These are phyloP conservation scores for Alternaria metachromatica DNA, from an alignment of 2,329 filamentous ascomycete species.

Conservation along the genomic window DNA sequence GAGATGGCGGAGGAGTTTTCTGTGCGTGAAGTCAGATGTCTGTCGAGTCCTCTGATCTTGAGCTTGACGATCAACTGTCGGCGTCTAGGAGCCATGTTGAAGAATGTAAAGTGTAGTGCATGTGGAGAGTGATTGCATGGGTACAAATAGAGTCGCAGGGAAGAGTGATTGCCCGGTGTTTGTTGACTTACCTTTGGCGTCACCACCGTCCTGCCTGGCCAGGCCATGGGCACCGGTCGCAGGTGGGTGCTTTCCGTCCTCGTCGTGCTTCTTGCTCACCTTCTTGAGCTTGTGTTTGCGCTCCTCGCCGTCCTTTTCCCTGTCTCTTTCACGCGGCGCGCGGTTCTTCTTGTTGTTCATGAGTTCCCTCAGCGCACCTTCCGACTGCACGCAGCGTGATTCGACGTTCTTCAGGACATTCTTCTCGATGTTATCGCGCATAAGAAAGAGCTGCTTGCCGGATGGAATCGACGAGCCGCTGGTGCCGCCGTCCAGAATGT, in stretches of 20 bases:
- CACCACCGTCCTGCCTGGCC: conserved; percentile 68
- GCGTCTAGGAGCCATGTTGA: not conserved
- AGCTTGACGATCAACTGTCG: conserved; percentile 1
- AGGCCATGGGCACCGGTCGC: conserved; percentile 69
- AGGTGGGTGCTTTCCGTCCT: conserved; percentile 66
- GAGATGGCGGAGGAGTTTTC: conserved; percentile 50
- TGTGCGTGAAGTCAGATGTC: conserved; percentile 20
- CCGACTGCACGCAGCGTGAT: conserved; percentile 68
- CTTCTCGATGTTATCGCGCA: conserved; percentile 71
- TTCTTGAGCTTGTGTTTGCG: conserved; percentile 58
- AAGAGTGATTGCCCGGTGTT: not conserved
- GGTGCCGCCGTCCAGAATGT: conserved; percentile 69
- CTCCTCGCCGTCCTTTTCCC: conserved; percentile 54
- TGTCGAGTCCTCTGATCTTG: not conserved
- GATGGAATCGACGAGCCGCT: conserved; percentile 62
- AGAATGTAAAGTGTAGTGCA: not conserved
- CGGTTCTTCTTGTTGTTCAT: conserved; percentile 69
- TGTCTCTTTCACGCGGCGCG: conserved; percentile 60
- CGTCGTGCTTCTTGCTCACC: conserved; percentile 80
- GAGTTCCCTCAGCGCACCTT: conserved; percentile 75
- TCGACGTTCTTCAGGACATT: conserved; percentile 52
- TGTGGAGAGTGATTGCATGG: not conserved
- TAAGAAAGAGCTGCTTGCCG: conserved; percentile 67
- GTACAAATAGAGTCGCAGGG: not conserved
- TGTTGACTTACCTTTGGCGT: conserved; percentile 58